Evolutionary conservation across 1,284 basidiomycete species (phyloP), one percentile per base, ranked within the genome.

Genomic region (Leccinum griseonigrum): DNA sequence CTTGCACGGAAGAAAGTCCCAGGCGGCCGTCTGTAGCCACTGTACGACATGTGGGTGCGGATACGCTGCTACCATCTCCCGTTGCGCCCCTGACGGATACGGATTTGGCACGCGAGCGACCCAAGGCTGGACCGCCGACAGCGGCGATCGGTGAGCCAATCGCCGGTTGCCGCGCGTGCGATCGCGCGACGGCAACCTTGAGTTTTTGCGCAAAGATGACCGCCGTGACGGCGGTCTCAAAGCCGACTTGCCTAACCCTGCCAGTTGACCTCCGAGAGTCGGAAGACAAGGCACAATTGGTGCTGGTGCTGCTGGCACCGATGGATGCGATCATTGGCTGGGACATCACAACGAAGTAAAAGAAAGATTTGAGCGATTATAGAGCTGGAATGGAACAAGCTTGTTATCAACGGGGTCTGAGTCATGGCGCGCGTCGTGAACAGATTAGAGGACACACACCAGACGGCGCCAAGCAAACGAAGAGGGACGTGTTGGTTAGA

Each of bases 171-270:
- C 40, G 54, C 26, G 22, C 32, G 22, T 40, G 65, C 11, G 69
- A 55, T 4, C 56, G 61, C 14, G 62, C 68, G 16, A 58, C 69
- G 16, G 68, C 67, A n/a, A 55, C 53, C 61, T 71, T 69, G 46
- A 72, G 70, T 48, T 63, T 69, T 13, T 67, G 67, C 3, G 67
- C 59, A 58, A 69, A 69, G 59, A 69, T 38, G 59, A 70, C 57
- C 0, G 65, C 68, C 13, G 64, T 65, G 43, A 71, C 70, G 10
- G 64, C 68, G 10, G 68, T 69, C 62, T 67, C 61, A 11, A 72
- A 72, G 36, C 69, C 59, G 28, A 68, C 68, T 46, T 59, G 60
- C 11, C 67, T 68, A 38, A 3, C 57, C 26, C 55, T 55, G 2
- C 18, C 18, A 22, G 11, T 46, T 22, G 43, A 55, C n/a, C 61